A percentile compares a stretch with the other conserved stretches of the same genome.
phyloP scores from a whole-genome alignment of 345 rosid genomes.

The Eucalyptus decipiens region DNA sequence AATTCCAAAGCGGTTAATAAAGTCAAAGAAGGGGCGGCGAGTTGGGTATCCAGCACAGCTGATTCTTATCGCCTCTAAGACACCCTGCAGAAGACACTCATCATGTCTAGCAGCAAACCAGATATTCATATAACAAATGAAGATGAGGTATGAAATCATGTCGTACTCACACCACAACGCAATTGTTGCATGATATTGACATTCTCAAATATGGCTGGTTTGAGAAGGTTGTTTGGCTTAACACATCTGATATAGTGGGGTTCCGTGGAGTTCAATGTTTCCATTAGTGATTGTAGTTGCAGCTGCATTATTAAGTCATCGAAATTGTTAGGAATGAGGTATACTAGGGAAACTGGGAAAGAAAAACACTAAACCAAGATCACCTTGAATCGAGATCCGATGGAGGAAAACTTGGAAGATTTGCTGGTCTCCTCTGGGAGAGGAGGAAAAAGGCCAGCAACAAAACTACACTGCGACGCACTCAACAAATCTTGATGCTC shows the following conservation, averaged over 20 bases:
- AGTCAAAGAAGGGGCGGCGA: conserved; percentile 86
- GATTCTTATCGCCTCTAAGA: conserved; percentile 79
- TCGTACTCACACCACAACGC: conserved; percentile 82
- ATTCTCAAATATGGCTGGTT: conserved; percentile 93
- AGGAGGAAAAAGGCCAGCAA: conserved; percentile 84
- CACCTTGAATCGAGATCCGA: conserved; percentile 95
- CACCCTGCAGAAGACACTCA: conserved; percentile 46
- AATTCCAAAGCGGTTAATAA: conserved; percentile 84
- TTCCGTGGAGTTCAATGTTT: conserved; percentile 83
- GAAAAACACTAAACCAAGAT: background rate
- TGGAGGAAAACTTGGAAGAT: conserved; percentile 92
- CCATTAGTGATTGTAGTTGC: conserved; percentile 86
- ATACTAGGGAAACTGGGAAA: background rate
- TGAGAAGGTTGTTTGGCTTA: conserved; percentile 87
- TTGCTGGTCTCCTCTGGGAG: conserved; percentile 83
- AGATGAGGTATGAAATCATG: background rate
- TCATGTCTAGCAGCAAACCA: background rate
- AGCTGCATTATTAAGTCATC: conserved; percentile 29
- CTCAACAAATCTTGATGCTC: conserved; percentile 89
- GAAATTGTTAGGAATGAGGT: background rate
- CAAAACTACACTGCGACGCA: conserved; percentile 76
- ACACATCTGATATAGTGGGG: conserved; percentile 98
- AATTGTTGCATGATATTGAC: conserved; percentile 92
- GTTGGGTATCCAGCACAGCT: conserved; percentile 99
- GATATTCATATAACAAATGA: background rate